Evolutionary conservation across 495 filamentous ascomycete species (phyloP).

Genomic region (Cercophora sp.): DNA sequence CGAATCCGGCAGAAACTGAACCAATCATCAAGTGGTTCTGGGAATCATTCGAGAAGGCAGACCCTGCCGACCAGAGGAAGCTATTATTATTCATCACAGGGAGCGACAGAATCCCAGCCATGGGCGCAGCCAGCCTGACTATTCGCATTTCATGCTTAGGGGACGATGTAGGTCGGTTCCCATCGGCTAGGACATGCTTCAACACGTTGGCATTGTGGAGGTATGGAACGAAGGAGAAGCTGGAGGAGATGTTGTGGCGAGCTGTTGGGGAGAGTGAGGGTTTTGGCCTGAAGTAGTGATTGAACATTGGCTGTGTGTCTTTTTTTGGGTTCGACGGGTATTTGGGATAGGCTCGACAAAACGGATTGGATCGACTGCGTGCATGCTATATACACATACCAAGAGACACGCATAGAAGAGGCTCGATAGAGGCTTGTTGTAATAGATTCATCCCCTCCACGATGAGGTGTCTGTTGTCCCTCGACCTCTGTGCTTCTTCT

Average conservation of each 20-base stretch:
- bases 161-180: conserved; percentile 69
- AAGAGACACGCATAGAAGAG: no score
- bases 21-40: conserved; percentile 84
- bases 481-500: no score
- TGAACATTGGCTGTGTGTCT: no score
- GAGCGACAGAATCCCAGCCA: conserved; percentile 86
- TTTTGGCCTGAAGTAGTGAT: conserved; percentile 84
- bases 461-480: no score
- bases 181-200: conserved; percentile 88
- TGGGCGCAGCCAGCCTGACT: conserved; percentile 77
- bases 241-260: conserved; percentile 75
- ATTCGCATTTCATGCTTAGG: conserved; percentile 74
- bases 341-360: no score
- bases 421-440: no score
- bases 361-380: no score
- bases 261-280: conserved; percentile 89
- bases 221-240: conserved; percentile 58
- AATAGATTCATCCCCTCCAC: no score
- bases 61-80: conserved; percentile 66
- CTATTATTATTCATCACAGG: conserved; percentile 89
- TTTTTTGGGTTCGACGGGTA: no score
- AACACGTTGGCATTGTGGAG: conserved; percentile 76
- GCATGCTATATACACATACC: no score
- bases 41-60: conserved; percentile 67
- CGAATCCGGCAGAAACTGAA: conserved; percentile 50